Base-by-base conservation (phyloP, 495 filamentous ascomycete species). In the Aspergillus panamensis region DNA sequence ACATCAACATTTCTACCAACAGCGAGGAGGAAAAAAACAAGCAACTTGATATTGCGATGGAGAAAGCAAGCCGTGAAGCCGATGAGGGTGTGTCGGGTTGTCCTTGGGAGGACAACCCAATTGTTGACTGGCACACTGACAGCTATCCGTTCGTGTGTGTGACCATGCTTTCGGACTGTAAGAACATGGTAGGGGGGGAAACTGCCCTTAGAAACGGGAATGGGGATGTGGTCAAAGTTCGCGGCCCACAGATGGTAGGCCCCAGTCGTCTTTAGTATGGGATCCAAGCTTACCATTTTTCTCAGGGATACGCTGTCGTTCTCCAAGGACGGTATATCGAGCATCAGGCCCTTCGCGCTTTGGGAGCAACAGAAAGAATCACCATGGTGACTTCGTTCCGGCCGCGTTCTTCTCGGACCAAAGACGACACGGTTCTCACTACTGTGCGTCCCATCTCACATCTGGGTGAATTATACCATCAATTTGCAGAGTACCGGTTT, bases 141-240 rank as follows among this genome's bases (percentile, higher is more conserved):
- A 86, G 84, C 61, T 90, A 90, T 64, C 87, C 87, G 0, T 90
- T 89, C 59, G 87, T 91, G 19, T 90, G 87, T 62, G 86, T 91
- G 39, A 77, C 84, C 13, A 90, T 90, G 87, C 80, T 90, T 50
- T 87, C 84, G 54, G 87, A 91, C 63, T 85, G 84, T 45, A 81
- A 76, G 1, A 74, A 77, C 29, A 91, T 90, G 87, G 73, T 87
- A 31, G 87, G 87, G 35, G 87, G 87, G 7, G 87, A 90, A 69
- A 90, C 87, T 16, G 86, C 83, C 9, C 70, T 89, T 31, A 75
- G 78, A 49, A 88, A 80, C 4, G 84, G 79, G 3, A 76, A 67
- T 45, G 85, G 84, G 2, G 82, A 85, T 17, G 75, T 89, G 30
- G 72, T 85, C 64, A 88, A 88, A 70, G 82, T 90, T 44, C 78